A percentile compares a stretch with the other conserved stretches of the same genome.
Evolutionary conservation across 176 grass and related monocot genomes (phyloP).

Genomic region (Bothriochloa decipiens): DNA sequence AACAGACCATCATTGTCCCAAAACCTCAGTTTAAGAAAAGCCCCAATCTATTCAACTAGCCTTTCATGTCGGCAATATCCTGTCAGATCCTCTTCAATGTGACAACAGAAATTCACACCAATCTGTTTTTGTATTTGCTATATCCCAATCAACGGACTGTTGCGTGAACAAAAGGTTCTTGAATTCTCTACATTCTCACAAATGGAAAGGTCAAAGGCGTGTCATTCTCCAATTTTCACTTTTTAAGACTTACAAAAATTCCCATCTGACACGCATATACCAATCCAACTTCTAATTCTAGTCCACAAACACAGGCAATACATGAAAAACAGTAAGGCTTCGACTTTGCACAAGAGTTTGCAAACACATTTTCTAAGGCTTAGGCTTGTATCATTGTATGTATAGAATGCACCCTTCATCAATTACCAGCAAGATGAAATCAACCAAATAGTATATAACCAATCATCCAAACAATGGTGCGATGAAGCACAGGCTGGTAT

Average conservation of each 20-base stretch:
- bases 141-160: not conserved
- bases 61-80: not conserved
- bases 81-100: not conserved
- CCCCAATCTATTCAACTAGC: not conserved
- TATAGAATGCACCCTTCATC: slow-evolving; percentile 1
- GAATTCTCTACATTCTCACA: slow-evolving; percentile 7
- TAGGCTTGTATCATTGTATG: not conserved
- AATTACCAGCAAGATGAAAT: not conserved
- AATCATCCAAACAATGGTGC: not conserved
- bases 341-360: not conserved
- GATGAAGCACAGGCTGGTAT: not conserved
- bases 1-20: not conserved
- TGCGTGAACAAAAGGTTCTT: not conserved
- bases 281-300: not conserved
- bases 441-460: not conserved
- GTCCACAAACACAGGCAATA: not conserved
- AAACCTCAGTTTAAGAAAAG: not conserved
- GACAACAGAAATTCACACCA: not conserved
- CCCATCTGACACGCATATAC: not conserved
- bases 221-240: not conserved
- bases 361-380: not conserved
- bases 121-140: not conserved
- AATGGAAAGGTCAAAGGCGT: not conserved
- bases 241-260: not conserved
- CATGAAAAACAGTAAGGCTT: not conserved